Evolutionary conservation across 352 stramenopile species (phyloP), one percentile per base, ranked within the genome.

Genomic region (Discostella stelligera): DNA sequence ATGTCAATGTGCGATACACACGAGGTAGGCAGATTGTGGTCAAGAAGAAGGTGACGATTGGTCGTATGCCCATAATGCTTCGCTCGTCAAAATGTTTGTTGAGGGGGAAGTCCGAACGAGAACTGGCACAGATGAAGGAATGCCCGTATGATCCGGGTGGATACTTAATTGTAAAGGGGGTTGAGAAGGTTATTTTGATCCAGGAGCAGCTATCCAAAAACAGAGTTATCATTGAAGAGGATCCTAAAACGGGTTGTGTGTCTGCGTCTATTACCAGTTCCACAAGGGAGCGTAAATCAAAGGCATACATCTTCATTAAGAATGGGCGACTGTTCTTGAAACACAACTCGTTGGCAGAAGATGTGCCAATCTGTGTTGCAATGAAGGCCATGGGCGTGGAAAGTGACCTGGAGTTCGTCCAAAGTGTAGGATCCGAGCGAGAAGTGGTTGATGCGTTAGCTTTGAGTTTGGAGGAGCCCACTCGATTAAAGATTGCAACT

Each of bases 171-270:
- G 95, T 99, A 25, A 98, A 98, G 77, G 97, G 96, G 16, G 91
- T 97, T 0, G 97, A 99, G 84, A 98, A 99, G 79, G 97, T 99
- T 16, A 98, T 99, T 84, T 87, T 99, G 3, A 99, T 99, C 83
- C 97, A 99, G 85, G 98, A 99, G 69, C 98, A 99, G 83, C 83
- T 99, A 54, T 98, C 92, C 44, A 99, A 99, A 87, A 99, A 99
- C 93, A 92, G 97, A 76, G 96, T 99, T 20, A 99, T 99, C 84
- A 95, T 99, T 54, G 97, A 99, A 87, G 91, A 98, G 82, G 97
- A 99, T 80, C 59, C 58, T 53, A 89, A 90, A 14, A 91, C 89
- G 20, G 71, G 79, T 50, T 81, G 80, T 50, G 66, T 90, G 14
- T 85, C 63, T 58, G 87, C 87, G 4, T 84, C 63, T 30, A 99